Evolutionary conservation across 2,329 filamentous ascomycete species (phyloP).

Genomic region (Diaporthe ampelina): DNA sequence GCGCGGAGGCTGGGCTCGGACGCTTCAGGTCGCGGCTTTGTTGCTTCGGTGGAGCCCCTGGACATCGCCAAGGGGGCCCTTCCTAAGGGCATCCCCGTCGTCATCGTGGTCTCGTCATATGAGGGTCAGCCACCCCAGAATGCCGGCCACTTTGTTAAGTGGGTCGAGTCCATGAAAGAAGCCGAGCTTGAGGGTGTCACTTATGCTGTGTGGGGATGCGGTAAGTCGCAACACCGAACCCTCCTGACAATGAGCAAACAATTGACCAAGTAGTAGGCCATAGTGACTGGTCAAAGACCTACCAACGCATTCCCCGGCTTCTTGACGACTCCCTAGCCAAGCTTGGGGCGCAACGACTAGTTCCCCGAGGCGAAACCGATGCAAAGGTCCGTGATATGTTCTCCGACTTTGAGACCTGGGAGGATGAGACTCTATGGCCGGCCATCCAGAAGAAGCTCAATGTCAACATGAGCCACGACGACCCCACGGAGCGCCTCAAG

Average conservation of each 20-base stretch:
- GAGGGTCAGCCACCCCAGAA: slow-evolving; percentile 83
- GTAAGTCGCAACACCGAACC: slow-evolving; percentile 48
- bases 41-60: slow-evolving; percentile 65
- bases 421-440: slow-evolving; percentile 68
- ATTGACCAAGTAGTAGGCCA: slow-evolving; percentile 39
- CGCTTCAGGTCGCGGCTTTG: slow-evolving; percentile 72
- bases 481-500: neutral
- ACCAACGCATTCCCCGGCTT: slow-evolving; percentile 75
- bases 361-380: slow-evolving; percentile 57
- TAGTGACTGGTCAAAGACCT: slow-evolving; percentile 70
- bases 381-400: slow-evolving; percentile 69
- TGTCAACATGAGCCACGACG: neutral
- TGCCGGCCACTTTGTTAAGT: slow-evolving; percentile 75
- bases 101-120: slow-evolving; percentile 80
- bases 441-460: slow-evolving; percentile 54
- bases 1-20: slow-evolving; percentile 73
- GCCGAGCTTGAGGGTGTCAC: slow-evolving; percentile 66
- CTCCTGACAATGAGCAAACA: neutral
- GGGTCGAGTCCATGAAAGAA: slow-evolving; percentile 69
- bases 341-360: slow-evolving; percentile 60
- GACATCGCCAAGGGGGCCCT: slow-evolving; percentile 74
- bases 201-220: slow-evolving; percentile 80
- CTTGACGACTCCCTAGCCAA: slow-evolving; percentile 68
- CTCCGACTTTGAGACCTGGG: slow-evolving; percentile 76
- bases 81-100: slow-evolving; percentile 70